Conservation (phyloP, 345 rosid genomes). For the Atalantia buxifolia region DNA sequence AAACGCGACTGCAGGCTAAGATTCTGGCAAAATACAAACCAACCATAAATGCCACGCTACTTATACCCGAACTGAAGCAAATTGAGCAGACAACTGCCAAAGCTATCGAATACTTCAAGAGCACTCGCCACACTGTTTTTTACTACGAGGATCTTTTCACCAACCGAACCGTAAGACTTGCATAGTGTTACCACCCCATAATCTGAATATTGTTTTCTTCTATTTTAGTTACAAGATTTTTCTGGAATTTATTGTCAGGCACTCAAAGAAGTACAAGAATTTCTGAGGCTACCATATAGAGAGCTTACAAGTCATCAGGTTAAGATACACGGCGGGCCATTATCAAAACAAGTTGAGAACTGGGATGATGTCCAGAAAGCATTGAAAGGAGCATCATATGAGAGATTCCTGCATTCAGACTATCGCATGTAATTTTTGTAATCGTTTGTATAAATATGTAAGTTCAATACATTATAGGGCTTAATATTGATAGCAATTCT, state of each 20-base stretch:
- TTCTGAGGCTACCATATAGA: constrained; percentile 29
- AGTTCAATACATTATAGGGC: too few relatives aligned
- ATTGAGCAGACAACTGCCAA: constrained; percentile 24
- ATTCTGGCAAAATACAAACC: constrained; percentile 42
- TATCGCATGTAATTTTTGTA: background rate
- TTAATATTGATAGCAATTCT: background rate
- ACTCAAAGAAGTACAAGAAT: constrained; percentile 32
- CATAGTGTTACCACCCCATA: background rate
- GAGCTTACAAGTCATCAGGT: constrained; percentile 34
- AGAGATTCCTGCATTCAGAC: constrained; percentile 26
- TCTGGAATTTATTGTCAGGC: constrained; percentile 13
- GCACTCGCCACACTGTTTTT: constrained; percentile 34
- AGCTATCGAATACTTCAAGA: constrained; percentile 33
- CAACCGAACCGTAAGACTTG: constrained; percentile 23
- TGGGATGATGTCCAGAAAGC: constrained; percentile 24
- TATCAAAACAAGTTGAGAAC: constrained; percentile 28
- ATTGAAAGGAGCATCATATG: constrained; percentile 21
- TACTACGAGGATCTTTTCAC: constrained; percentile 36
- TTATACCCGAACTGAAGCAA: constrained; percentile 31
- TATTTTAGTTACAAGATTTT: too few relatives aligned
- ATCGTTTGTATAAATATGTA: too few relatives aligned
- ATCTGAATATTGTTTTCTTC: background rate
- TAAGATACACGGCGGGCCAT: constrained; percentile 29
- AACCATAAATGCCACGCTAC: constrained; percentile 20
- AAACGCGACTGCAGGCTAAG: constrained; percentile 29